Base-by-base conservation (phyloP, 495 filamentous ascomycete species). In the Durotheca rogersii region DNA sequence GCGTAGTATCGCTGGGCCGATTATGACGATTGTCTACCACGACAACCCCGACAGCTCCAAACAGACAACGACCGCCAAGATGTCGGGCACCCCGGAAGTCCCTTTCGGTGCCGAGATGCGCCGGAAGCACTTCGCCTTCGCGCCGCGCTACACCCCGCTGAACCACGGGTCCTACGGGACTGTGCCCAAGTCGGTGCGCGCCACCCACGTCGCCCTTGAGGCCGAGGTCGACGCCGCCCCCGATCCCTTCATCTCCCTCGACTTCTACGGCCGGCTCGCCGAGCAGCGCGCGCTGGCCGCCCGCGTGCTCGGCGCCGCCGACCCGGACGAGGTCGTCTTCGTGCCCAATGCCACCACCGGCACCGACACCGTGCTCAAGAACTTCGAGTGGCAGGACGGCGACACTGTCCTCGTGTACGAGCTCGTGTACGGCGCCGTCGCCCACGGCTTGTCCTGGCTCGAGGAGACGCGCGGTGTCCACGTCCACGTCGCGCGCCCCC, bases 311-410 rank as follows among this genome's bases (percentile, higher is more conserved):
- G 68, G 81, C 41, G 77, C 75, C 5, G 74, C 76, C 2, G 75
- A 78, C 6, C 56, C 66, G 5, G 66, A 79, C 2, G 82, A 85
- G 34, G 69, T 85, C 23, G 87, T 91, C 0, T 81, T 89, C 46
- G 81, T 90, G 12, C 78, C 82, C 7, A 94, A 94, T 63, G 84
- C 88, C 18, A 90, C 88, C 0, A 89, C 82, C 0, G 89, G 82
- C 39, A 65, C 88, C 4, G 85, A 87, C 58, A 88, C 84, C 2
- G 78, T 93, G 5, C 73, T 94, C 6, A 81, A 83, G 41, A 87
- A 85, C 56, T 65, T 94, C 18, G 61, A 58, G 1, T 88, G 62
- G 58, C 19, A 62, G 17, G 7, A 33, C 34, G 61, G 74, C 19
- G 63, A 66, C 29, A 41, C 41, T 9, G 19, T 66, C 0, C 19